These are phyloP conservation scores for Aspergillus sp. DNA, from an alignment of 2,329 filamentous ascomycete genomes.

Conservation along the genomic window DNA sequence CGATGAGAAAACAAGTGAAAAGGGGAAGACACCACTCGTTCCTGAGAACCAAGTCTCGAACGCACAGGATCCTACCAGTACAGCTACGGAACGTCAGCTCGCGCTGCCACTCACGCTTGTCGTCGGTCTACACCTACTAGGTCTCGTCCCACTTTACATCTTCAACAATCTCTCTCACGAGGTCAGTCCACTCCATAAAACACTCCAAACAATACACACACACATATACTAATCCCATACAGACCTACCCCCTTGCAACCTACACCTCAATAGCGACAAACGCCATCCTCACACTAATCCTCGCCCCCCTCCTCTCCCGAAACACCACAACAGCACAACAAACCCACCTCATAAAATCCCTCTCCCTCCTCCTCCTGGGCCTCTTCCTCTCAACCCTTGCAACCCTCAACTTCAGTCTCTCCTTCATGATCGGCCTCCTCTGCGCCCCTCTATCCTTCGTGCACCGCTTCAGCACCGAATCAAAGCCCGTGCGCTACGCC, in stretches of 20 bases:
- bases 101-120: constrained; percentile 67
- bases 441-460: constrained; percentile 76
- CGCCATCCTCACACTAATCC: constrained; percentile 55
- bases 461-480: constrained; percentile 26
- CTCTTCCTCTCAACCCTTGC: constrained; percentile 90
- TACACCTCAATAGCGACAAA: constrained; percentile 57
- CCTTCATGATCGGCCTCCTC: constrained; percentile 78
- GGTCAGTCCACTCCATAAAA: constrained; percentile 50
- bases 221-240: constrained; percentile 9
- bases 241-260: constrained; percentile 64
- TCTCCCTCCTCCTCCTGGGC: constrained; percentile 88
- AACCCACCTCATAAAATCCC: constrained; percentile 77
- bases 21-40: constrained; percentile 22
- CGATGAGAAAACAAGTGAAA: constrained; percentile 29
- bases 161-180: constrained; percentile 72
- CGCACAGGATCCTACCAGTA: constrained; percentile 18
- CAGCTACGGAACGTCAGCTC: constrained; percentile 40
- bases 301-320: constrained; percentile 56
- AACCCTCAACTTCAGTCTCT: constrained; percentile 91
- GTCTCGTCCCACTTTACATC: constrained; percentile 77
- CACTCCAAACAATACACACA: too few species aligned
- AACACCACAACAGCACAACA: constrained; percentile 61
- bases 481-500: constrained; percentile 22
- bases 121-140: constrained; percentile 69
- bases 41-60: constrained; percentile 8